Evolutionary conservation across 164 flowering plant species (phyloP).

Genomic region (Vitis vinifera): ASM3070453v1 NC_081812.1:19827501-19828000

Average conservation of each 20-base stretch:
- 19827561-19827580: conserved; percentile 73
- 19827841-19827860: conserved; percentile 92
- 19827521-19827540: conserved; percentile 90
- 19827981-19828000: conserved; percentile 89
- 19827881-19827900: conserved; percentile 90
- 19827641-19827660: conserved; percentile 87
- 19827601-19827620: conserved; percentile 81
- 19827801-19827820: conserved; percentile 99
- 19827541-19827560: conserved; percentile 89
- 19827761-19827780: conserved; percentile 15
- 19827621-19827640: conserved; percentile 89
- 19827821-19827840: conserved; percentile 91
- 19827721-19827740: background rate
- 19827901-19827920: conserved; percentile 90
- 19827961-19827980: conserved; percentile 92
- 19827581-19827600: conserved; percentile 65
- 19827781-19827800: conserved; percentile 96
- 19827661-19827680: background rate
- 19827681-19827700: background rate
- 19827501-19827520: conserved; percentile 82
- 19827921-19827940: conserved; percentile 99
- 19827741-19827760: background rate
- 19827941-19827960: conserved; percentile 87
- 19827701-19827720: background rate
- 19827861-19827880: conserved; percentile 85